Evolutionary conservation across 768 basidiomycete genomes (phyloP).

Genomic region (Sarcodon aspratus): DNA sequence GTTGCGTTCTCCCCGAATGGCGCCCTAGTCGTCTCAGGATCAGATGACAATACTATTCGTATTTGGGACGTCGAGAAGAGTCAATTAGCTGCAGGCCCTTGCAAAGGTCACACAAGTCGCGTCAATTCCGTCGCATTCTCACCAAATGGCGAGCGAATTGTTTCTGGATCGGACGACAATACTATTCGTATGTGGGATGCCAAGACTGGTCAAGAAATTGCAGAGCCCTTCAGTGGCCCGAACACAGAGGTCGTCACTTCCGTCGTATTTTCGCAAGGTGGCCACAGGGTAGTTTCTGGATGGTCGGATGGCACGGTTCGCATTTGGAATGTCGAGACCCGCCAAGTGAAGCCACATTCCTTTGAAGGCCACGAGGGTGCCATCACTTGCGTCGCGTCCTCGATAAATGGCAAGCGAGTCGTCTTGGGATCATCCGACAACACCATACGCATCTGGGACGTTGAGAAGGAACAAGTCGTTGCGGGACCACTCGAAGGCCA

Average conservation of each 20-base stretch:
- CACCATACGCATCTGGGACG: too few species aligned
- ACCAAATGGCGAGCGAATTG: conserved; percentile 3
- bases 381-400: too few species aligned
- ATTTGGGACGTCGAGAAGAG: conserved; percentile 6
- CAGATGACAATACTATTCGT: conserved; percentile 5
- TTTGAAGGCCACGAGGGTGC: too few species aligned
- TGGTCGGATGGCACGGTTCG: conserved; percentile 3
- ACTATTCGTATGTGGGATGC: conserved; percentile 8
- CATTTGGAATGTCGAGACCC: conserved; percentile 5
- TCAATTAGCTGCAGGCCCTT: neutral
- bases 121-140: conserved; percentile 5
- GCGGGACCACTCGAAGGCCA: neutral
- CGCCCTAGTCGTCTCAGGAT: conserved; percentile 1
- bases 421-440: too few species aligned
- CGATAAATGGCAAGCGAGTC: too few species aligned
- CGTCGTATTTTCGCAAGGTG: conserved; percentile 9
- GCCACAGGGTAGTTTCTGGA: conserved; percentile 4
- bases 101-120: neutral
- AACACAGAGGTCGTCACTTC: neutral
- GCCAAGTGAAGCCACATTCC: neutral
- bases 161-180: conserved; percentile 5
- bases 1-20: conserved; percentile 3
- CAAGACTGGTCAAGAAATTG: neutral
- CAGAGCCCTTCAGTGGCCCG: conserved; percentile 3
- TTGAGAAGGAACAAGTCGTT: neutral